Conservation (phyloP, 2,329 filamentous ascomycete genomes). For the Diaporthe batatas region DNA sequence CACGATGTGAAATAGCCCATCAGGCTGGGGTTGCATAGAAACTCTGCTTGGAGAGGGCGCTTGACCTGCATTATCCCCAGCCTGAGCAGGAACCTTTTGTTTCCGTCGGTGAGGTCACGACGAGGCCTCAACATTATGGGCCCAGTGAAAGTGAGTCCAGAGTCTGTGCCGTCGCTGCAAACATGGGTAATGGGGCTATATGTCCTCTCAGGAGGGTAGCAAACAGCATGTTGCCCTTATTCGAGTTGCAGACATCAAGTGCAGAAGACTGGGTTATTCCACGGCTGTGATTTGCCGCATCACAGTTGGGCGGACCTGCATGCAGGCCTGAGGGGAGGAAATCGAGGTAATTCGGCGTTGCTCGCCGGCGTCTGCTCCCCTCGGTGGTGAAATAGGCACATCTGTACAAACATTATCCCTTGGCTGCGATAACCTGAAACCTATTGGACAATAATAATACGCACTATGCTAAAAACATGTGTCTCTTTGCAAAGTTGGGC, state of each 20-base stretch:
- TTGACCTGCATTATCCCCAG: background rate
- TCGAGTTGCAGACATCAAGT: background rate
- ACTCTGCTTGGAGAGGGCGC: background rate
- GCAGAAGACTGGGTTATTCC: background rate
- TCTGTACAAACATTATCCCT: background rate
- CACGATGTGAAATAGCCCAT: background rate
- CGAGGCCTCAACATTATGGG: background rate
- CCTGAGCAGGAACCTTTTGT: background rate
- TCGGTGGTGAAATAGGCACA: background rate
- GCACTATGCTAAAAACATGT: background rate
- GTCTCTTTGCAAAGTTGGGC: background rate
- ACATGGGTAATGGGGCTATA: background rate
- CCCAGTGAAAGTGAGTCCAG: background rate
- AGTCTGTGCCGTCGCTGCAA: background rate
- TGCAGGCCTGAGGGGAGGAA: too few species aligned
- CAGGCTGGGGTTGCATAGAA: background rate
- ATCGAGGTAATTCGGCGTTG: background rate
- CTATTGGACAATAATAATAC: slow-evolving; percentile 18
- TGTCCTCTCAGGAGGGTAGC: background rate
- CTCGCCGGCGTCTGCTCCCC: background rate
- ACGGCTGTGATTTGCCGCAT: background rate
- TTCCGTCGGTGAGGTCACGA: background rate
- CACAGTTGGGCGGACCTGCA: background rate
- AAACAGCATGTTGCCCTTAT: background rate
- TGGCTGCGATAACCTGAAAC: background rate